phyloP scores from a whole-genome alignment of 352 stramenopile species.

The Globisporangium viniferum region DNA sequence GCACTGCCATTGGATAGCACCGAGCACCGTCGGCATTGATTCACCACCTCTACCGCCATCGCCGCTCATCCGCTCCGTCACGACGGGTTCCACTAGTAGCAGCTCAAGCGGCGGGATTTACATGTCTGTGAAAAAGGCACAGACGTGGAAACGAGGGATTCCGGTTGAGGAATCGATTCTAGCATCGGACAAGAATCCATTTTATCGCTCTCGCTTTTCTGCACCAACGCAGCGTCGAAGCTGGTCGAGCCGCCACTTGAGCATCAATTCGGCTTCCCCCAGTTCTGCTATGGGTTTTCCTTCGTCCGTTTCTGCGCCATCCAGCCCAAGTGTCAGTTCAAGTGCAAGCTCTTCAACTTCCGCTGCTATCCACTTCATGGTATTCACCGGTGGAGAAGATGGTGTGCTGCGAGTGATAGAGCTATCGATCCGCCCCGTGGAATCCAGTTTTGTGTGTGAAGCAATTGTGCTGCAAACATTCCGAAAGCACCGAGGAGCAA shows the following conservation, averaged over 20 bases:
- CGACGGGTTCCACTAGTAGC: neutral
- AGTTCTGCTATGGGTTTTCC: neutral
- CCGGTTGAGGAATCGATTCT: slow-evolving; percentile 33
- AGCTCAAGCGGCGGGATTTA: slow-evolving; percentile 13
- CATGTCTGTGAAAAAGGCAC: slow-evolving; percentile 18
- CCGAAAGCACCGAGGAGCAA: slow-evolving; percentile 51
- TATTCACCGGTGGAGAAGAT: slow-evolving; percentile 67
- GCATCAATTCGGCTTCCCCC: slow-evolving; percentile 11
- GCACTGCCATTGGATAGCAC: slow-evolving; percentile 35
- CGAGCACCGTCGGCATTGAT: neutral
- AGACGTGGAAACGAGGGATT: slow-evolving; percentile 23
- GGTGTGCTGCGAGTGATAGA: slow-evolving; percentile 57
- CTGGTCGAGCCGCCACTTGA: slow-evolving; percentile 32
- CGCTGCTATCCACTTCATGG: slow-evolving; percentile 46
- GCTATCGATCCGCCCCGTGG: slow-evolving; percentile 31
- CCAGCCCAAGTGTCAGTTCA: slow-evolving; percentile 15
- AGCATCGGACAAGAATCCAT: slow-evolving; percentile 58
- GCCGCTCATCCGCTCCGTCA: slow-evolving; percentile 1
- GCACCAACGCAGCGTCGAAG: slow-evolving; percentile 28
- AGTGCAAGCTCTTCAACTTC: neutral
- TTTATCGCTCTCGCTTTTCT: slow-evolving; percentile 52
- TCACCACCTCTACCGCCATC: neutral
- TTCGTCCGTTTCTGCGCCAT: slow-evolving; percentile 23
- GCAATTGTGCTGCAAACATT: slow-evolving; percentile 49
- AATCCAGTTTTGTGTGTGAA: slow-evolving; percentile 36